Base-by-base conservation (phyloP, 2,329 filamentous ascomycete genomes). In the Zymoseptoria brevis region DNA sequence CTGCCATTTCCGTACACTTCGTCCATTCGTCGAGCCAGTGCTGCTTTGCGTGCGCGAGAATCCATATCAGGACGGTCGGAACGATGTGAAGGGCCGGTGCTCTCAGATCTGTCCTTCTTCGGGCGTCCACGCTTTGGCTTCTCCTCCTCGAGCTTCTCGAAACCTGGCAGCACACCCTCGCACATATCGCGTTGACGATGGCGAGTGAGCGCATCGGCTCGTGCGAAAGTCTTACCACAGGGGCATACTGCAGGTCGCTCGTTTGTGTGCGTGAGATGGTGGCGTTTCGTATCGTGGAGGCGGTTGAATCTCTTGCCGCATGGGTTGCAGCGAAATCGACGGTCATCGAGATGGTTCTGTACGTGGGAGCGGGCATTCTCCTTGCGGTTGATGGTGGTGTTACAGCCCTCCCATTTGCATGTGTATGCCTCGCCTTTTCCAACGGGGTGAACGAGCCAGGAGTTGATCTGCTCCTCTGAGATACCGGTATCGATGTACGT, bases 331-430 rank as follows among this genome's bases (percentile, higher is more conserved):
- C 90, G 87, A 77, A 90, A 99, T 73, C 96, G 94, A 53, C 94
- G 84, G 74, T 99, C 94, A 69, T 95, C 94, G 64, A 99, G 86
- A 75, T 99, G 94, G 3, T 94, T 99, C 76, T 99, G 94, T 13
- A 99, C 90, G 73, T 99, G 94, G 0, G 92, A 96, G 73, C 96
- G 96, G 79, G 97, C 96, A 76, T 99, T 97, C 75, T 99, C 94
- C 74, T 96, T 96, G 67, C 94, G 85, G n/a, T 92, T 93, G 72
- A 99, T 97, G 56, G 86, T 84, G 75, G 96, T 96, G 67, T 86
- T 83, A 75, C 94, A 99, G 26, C 86, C 86, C 8, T 90, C 79
- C 67, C 74, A 80, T 16, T 80, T 70, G 67, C 79, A 81, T 9
- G 73, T 77, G 74, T 77, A 80, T 45, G 78, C 75, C 63, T 75